Percentiles rank a stretch among this genome's conserved stretches.
phyloP scores from a whole-genome alignment of 2,329 filamentous ascomycete species.

The Phialophora chinensis region DNA sequence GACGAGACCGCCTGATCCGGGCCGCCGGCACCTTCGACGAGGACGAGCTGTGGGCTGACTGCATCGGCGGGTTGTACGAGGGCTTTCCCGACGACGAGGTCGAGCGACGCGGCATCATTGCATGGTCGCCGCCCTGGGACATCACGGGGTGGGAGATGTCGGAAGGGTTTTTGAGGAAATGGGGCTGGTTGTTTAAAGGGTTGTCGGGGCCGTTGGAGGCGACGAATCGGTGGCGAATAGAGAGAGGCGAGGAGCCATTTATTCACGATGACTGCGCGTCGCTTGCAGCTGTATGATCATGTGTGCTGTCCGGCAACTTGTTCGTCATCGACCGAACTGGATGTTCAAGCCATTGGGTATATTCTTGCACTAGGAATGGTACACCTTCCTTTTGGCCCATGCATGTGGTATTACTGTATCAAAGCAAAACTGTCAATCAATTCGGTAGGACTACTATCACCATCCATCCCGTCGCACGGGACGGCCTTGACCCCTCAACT shows the following conservation, averaged over 20 bases:
- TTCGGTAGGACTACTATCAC: too few relatives aligned
- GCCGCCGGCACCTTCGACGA: conserved; percentile 47
- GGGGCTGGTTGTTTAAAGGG: conserved; percentile 36
- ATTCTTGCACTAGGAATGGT: too few relatives aligned
- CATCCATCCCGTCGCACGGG: too few relatives aligned
- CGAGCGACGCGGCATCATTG: conserved; percentile 51
- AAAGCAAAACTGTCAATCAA: too few relatives aligned
- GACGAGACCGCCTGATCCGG: conserved; percentile 50
- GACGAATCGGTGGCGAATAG: conserved; percentile 37
- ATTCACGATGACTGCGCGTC: background rate
- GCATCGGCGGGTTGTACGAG: conserved; percentile 47
- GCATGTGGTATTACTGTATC: too few relatives aligned
- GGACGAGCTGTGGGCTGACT: conserved; percentile 53
- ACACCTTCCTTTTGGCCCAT: too few relatives aligned
- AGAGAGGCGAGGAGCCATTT: conserved; percentile 30
- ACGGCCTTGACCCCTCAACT: too few relatives aligned
- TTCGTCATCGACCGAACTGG: background rate
- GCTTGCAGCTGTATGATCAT: too few relatives aligned
- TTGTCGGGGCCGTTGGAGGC: conserved; percentile 30
- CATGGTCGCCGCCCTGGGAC: conserved; percentile 53
- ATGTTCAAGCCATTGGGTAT: background rate
- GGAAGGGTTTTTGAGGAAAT: conserved; percentile 49
- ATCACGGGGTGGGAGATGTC: conserved; percentile 51
- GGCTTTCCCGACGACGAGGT: conserved; percentile 47
- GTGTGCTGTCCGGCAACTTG: background rate